Conservation (phyloP, 2,329 filamentous ascomycete species). For the Scedosporium dehoogii region DNA sequence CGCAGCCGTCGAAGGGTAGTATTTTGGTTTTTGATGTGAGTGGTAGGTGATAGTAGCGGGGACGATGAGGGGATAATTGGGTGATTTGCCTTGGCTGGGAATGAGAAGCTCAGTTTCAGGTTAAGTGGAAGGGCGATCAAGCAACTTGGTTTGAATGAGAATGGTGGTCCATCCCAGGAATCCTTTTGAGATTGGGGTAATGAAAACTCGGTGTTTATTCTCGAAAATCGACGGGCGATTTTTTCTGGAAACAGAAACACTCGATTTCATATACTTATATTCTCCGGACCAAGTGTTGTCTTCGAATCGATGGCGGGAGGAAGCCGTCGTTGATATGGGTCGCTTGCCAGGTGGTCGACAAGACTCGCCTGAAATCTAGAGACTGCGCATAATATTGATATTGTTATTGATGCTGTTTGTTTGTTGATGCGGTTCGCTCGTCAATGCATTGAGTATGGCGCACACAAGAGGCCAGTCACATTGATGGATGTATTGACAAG, state of each 20-base stretch:
- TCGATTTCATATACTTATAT: neutral
- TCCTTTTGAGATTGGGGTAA: neutral
- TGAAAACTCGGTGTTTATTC: neutral
- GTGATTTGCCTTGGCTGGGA: neutral
- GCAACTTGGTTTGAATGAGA: neutral
- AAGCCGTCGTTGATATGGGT: neutral
- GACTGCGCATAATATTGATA: neutral
- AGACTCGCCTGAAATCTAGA: neutral
- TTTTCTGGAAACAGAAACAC: no score
- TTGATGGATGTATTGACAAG: neutral
- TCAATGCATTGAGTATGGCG: neutral
- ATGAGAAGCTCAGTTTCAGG: neutral
- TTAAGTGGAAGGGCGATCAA: neutral
- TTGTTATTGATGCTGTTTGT: neutral
- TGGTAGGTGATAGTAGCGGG: no score
- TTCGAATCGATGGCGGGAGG: neutral
- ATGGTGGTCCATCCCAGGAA: neutral
- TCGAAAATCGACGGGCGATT: no score
- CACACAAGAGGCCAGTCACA: neutral
- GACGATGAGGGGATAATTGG: neutral
- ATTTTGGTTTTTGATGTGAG: neutral
- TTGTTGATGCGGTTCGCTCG: neutral
- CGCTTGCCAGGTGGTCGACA: neutral
- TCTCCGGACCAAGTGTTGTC: neutral
- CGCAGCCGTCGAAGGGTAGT: no score